These are phyloP conservation scores for Tuber borchii DNA, from an alignment of 495 filamentous ascomycete genomes.

Conservation along the genomic window DNA sequence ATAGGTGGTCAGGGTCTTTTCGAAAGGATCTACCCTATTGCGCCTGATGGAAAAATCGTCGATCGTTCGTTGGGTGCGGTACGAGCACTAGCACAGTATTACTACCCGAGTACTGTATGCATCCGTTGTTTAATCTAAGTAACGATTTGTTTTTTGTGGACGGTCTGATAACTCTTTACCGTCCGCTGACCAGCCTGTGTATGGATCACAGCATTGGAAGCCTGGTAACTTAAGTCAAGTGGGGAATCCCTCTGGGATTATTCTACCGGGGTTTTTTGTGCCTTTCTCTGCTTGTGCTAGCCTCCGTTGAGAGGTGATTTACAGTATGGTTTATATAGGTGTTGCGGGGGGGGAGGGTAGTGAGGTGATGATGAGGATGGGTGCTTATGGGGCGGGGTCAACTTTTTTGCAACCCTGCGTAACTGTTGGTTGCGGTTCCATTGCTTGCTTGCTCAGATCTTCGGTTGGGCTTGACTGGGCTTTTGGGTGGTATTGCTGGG, in stretches of 20 bases:
- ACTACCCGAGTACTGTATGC: not conserved
- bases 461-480: not conserved
- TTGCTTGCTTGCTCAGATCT: not conserved
- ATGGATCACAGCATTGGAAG: not conserved
- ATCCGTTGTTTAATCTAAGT: not conserved
- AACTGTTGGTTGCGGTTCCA: not conserved
- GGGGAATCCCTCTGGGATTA: not conserved
- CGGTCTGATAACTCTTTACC: not conserved
- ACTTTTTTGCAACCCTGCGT: not conserved
- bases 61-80: not conserved
- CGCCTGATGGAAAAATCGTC: not conserved
- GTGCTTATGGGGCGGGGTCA: not conserved
- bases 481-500: not conserved
- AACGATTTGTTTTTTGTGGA: not conserved
- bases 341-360: not conserved
- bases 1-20: not conserved
- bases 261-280: not conserved
- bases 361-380: not conserved
- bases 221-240: not conserved
- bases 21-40: not conserved
- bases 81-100: not conserved
- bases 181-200: not conserved
- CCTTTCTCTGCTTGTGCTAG: not conserved
- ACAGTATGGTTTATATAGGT: not conserved
- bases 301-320: not conserved